Percentiles rank a stretch among this genome's conserved stretches.
These are phyloP conservation scores for Blastomyces parvus DNA, from an alignment of 2,329 filamentous ascomycete species.

Conservation along the genomic window DNA sequence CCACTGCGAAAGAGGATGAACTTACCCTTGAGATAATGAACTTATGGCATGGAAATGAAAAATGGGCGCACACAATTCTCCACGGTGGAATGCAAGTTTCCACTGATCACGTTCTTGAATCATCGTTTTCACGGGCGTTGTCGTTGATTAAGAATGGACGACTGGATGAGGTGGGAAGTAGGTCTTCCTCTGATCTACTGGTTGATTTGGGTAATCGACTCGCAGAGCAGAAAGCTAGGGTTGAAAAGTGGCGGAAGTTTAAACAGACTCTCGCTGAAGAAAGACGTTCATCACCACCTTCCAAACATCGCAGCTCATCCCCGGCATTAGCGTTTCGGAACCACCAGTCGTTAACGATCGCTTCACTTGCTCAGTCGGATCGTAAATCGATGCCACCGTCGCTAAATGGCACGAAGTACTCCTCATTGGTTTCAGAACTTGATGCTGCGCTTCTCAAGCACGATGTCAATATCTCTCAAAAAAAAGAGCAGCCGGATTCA, in stretches of 20 bases:
- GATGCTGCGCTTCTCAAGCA: constrained; percentile 16
- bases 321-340: constrained; percentile 24
- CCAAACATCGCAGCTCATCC: constrained; percentile 12
- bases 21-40: constrained; percentile 48
- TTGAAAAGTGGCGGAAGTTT: constrained; percentile 67
- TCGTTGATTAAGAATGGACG: constrained; percentile 50
- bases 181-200: constrained; percentile 36
- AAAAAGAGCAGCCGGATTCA: neutral
- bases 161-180: constrained; percentile 35
- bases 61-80: constrained; percentile 63
- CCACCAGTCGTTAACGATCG: constrained; percentile 31
- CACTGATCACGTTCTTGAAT: constrained; percentile 55
- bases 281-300: constrained; percentile 16
- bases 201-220: constrained; percentile 63
- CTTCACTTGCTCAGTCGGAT: constrained; percentile 23
- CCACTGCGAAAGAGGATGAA: constrained; percentile 34
- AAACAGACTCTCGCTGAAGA: constrained; percentile 28
- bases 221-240: constrained; percentile 53
- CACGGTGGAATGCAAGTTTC: constrained; percentile 52
- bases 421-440: constrained; percentile 27
- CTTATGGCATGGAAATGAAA: constrained; percentile 69
- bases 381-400: constrained; percentile 13
- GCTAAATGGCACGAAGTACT: constrained; percentile 22
- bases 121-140: constrained; percentile 64
- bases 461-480: neutral